phyloP scores from a whole-genome alignment of 2,329 filamentous ascomycete genomes.

The Colletotrichum sidae region DNA sequence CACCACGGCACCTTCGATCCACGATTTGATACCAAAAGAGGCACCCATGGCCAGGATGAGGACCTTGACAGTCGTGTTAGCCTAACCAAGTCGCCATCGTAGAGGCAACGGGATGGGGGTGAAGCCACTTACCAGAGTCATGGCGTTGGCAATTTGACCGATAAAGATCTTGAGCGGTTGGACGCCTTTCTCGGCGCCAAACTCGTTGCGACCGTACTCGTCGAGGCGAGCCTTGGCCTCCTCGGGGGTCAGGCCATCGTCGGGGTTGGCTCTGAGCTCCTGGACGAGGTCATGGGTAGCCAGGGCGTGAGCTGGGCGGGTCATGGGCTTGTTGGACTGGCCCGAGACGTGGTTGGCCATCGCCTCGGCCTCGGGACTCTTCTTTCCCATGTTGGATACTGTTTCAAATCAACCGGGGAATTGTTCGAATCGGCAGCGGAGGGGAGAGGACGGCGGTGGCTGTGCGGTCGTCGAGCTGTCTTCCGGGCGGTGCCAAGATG shows the following conservation, averaged over 20 bases:
- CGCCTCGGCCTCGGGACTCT: conserved; percentile 37
- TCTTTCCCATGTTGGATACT: conserved; percentile 41
- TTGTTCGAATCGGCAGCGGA: conserved; percentile 3
- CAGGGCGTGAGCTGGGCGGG: conserved; percentile 72
- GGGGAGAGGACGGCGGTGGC: neutral
- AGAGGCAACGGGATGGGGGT: neutral
- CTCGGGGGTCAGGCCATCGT: conserved; percentile 66
- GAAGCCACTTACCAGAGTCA: conserved; percentile 67
- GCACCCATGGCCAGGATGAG: conserved; percentile 69
- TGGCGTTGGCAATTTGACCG: conserved; percentile 75
- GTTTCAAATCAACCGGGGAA: neutral
- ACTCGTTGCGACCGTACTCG: conserved; percentile 71
- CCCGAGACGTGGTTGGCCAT: conserved; percentile 50
- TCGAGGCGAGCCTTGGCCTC: conserved; percentile 67
- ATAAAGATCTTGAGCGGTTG: conserved; percentile 73
- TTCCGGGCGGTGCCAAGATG: conserved; percentile 22
- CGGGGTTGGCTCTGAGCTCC: conserved; percentile 66
- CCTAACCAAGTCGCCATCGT: too few species aligned
- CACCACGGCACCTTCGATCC: conserved; percentile 71
- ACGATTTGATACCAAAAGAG: conserved; percentile 68
- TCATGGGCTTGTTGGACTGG: conserved; percentile 63
- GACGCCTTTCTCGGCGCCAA: conserved; percentile 70
- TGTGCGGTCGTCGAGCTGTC: neutral
- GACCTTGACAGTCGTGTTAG: conserved; percentile 47
- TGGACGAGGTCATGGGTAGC: conserved; percentile 61